Base-by-base conservation (phyloP, 2,329 filamentous ascomycete genomes). In the Colletotrichum sp. region DNA sequence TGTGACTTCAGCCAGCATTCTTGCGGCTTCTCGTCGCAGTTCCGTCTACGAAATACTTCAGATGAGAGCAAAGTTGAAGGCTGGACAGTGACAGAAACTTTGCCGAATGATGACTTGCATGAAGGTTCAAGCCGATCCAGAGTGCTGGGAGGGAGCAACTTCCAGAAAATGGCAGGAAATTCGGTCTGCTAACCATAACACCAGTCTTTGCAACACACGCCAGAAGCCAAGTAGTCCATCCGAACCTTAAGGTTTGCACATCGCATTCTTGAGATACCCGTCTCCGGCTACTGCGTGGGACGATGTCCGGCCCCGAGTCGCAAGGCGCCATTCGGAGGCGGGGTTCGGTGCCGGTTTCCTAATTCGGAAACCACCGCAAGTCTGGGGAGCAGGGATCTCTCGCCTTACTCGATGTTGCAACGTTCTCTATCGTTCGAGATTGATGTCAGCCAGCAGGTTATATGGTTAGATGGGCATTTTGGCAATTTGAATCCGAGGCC, bases 401-500 rank as follows among this genome's bases (percentile, higher is more conserved):
- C n/a, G 12, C 44, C 10, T 52, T 52, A 2, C n/a, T 13, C n/a
- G 6, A 52, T 52, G 10, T 7, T 21, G n/a, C n/a, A 21, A 13
- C n/a, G 10, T 21, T 21, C 8, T 13, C 3, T 3, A 13, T 8
- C 44, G 6, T 21, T 52, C 10, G 44, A 52, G 18, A 52, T 21
- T 52, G 44, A 49, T 21, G 4, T 13, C n/a, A 8, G n/a, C 1
- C n/a, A 49, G 2, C 1, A n/a, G 44, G 44, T 13, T 49, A 13
- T 21, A 21, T 21, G 44, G 0, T 0, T 13, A 8, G 0, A 21
- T 13, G 10, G 12, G 10, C n/a, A 21, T 52, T 52, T 21, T 13
- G 1, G 10, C n/a, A 52, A 0, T 0, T 52, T 21, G n/a, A 21
- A 13, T 21, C n/a, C n/a, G 10, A 21, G 3, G 44, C n/a, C 12